These are phyloP conservation scores for Inga leiocalycina DNA, from an alignment of 306 rosid genomes.

Conservation along the genomic window DNA sequence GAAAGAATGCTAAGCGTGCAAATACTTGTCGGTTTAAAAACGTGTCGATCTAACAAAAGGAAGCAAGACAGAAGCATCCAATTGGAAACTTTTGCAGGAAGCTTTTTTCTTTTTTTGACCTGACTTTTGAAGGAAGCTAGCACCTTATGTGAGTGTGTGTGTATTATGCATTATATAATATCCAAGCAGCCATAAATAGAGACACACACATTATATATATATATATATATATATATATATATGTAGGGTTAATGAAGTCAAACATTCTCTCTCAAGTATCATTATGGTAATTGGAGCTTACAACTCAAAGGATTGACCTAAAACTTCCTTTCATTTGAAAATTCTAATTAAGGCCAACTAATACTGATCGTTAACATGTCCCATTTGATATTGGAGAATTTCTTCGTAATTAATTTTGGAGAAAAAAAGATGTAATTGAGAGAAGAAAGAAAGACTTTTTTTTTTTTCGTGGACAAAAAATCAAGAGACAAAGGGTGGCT, in stretches of 20 bases:
- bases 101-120: too few species aligned
- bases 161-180: too few species aligned
- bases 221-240: too few species aligned
- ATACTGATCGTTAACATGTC: not conserved
- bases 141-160: too few species aligned
- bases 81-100: not conserved
- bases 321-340: not conserved
- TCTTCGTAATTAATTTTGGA: not conserved
- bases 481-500: not conserved
- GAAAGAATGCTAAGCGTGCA: not conserved
- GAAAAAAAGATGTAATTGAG: not conserved
- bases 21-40: not conserved
- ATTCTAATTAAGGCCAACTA: not conserved
- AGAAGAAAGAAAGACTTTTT: not conserved
- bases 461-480: not conserved
- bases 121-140: too few species aligned
- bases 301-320: conserved; percentile 7
- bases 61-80: not conserved
- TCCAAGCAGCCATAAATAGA: too few species aligned
- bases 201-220: not conserved
- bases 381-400: not conserved
- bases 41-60: not conserved
- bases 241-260: not conserved
- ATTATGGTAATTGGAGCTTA: not conserved
- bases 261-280: not conserved